Evolutionary conservation across 371 early-diverging fungal species (phyloP).

Genomic region (Dichotomocladium elegans): DNA sequence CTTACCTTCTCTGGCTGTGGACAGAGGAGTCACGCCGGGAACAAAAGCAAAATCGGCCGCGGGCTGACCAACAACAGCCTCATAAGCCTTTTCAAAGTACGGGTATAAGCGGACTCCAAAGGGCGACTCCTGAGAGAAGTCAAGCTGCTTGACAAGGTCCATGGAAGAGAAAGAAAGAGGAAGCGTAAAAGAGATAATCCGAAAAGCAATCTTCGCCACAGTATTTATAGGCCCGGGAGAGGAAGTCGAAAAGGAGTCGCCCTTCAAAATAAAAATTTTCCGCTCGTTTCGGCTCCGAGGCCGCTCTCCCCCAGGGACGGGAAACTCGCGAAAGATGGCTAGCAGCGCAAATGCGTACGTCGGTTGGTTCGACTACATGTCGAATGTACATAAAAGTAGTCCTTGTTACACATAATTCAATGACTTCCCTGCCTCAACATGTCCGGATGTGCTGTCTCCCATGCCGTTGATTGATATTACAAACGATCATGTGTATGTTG

Average conservation of each 20-base stretch:
- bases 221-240: too few relatives aligned
- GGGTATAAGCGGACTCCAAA: conserved; percentile 20
- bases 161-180: background rate
- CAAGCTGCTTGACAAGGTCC: conserved; percentile 11
- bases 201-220: too few relatives aligned
- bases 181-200: background rate
- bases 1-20: conserved; percentile 39
- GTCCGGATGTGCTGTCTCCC: background rate
- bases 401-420: background rate
- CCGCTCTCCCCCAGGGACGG: background rate
- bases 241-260: background rate
- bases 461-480: background rate
- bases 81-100: conserved; percentile 19
- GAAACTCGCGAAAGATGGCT: background rate
- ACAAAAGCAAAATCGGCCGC: conserved; percentile 17
- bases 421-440: too few relatives aligned
- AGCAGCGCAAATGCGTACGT: background rate
- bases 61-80: conserved; percentile 14
- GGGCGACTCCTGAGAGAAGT: conserved; percentile 20
- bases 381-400: background rate
- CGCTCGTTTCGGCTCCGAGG: too few relatives aligned
- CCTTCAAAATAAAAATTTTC: background rate
- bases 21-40: conserved; percentile 23
- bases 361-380: background rate
- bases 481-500: background rate